Conservation (phyloP, 169 alveolate species). For the Plasmodium gaboni region DNA sequence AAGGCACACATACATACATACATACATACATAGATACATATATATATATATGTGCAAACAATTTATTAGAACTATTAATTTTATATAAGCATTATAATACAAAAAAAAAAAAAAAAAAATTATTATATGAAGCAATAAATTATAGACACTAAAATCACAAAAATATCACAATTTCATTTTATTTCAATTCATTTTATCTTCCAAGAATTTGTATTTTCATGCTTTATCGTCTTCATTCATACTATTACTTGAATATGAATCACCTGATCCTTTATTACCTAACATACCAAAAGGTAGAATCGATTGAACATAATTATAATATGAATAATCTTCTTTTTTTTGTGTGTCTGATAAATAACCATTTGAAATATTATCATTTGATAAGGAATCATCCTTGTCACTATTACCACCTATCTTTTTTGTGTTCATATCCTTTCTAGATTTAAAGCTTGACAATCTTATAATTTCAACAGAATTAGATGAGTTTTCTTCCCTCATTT, state of each 20-base stretch:
- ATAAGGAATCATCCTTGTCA: neutral
- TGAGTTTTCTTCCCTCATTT: constrained; percentile 45
- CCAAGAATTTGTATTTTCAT: constrained; percentile 1
- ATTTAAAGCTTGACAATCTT: constrained; percentile 56
- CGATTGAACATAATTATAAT: constrained; percentile 67
- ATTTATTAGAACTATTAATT: no score
- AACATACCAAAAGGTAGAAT: constrained; percentile 50
- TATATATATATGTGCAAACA: no score
- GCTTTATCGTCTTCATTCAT: neutral
- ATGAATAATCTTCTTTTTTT: constrained; percentile 45
- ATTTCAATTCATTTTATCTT: neutral
- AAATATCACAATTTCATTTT: neutral
- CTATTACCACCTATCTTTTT: neutral
- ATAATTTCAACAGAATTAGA: constrained; percentile 51
- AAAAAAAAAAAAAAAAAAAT: no score
- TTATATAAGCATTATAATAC: no score
- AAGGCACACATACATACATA: no score
- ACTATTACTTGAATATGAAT: constrained; percentile 3
- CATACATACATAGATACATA: no score
- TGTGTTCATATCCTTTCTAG: constrained; percentile 15
- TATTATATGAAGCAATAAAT: no score
- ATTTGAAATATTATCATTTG: constrained; percentile 8
- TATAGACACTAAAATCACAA: neutral
- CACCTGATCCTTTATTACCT: constrained; percentile 19
- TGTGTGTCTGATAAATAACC: constrained; percentile 4